Conservation (phyloP, 768 basidiomycete species). For the Tylopilus balloui region DNA sequence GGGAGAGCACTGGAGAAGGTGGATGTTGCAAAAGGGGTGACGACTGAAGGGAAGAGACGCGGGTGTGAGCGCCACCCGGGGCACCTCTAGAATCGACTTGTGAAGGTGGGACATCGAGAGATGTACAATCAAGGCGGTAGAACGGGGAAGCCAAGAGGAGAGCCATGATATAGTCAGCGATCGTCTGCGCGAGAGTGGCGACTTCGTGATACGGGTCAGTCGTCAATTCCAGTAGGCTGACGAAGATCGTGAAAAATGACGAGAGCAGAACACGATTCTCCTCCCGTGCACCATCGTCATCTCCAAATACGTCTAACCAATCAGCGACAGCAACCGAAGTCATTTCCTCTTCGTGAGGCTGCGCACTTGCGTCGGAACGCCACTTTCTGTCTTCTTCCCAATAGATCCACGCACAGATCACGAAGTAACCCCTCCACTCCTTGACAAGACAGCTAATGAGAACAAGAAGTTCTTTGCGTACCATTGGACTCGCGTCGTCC, state of each 20-base stretch:
- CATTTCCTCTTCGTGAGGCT: constrained; percentile 61
- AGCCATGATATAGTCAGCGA: constrained; percentile 90
- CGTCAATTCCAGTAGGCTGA: constrained; percentile 82
- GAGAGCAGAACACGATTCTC: constrained; percentile 82
- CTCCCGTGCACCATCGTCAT: constrained; percentile 61
- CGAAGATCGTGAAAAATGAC: constrained; percentile 93
- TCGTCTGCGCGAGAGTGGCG: constrained; percentile 82
- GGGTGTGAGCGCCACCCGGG: constrained; percentile 34
- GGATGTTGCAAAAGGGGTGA: constrained; percentile 43
- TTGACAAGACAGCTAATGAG: constrained; percentile 90
- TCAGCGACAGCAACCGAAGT: constrained; percentile 68
- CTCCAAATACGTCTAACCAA: constrained; percentile 70
- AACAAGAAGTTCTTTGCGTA: constrained; percentile 88
- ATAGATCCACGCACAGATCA: constrained; percentile 94
- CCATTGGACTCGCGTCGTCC: constrained; percentile 95
- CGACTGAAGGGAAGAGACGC: constrained; percentile 48
- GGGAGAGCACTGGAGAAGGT: constrained; percentile 42
- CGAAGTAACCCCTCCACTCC: constrained; percentile 95
- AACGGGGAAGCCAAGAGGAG: constrained; percentile 88
- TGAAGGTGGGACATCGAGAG: constrained; percentile 48
- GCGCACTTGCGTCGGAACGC: constrained; percentile 35
- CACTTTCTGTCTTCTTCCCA: constrained; percentile 86
- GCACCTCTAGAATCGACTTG: constrained; percentile 36
- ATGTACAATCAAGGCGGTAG: constrained; percentile 62
- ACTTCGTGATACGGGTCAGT: constrained; percentile 93